Base-by-base conservation (phyloP, 176 grass and related monocot genomes). In the Saccharum officinarum region DNA sequence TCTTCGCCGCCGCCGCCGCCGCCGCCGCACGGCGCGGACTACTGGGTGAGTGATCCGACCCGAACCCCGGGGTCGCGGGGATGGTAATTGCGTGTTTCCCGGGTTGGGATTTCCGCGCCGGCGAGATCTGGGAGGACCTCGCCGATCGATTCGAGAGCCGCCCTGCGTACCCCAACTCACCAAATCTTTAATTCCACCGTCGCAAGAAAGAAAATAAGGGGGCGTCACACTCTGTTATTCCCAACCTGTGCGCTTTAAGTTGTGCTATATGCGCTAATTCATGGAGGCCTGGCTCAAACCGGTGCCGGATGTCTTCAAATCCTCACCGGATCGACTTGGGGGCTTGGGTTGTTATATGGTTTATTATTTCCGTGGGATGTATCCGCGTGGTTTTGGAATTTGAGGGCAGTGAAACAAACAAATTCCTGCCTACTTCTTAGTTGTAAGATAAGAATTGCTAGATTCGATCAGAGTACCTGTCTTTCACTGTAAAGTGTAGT, bases 11-110 rank as follows among this genome's bases (percentile, higher is more conserved):
- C n/a, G n/a, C n/a, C n/a, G 44, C 49, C 76, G 76, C 37, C 28
- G 22, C 47, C n/a, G 59, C n/a, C 11, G 3, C 4, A 61, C 76
- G 40, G 45, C 61, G 70, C 49, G 6, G 82, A 76, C 44, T 89
- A 10, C 77, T 76, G 61, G 82, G 87, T 89, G 64, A 85, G 87
- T 67, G 15, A 5, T 14, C 36, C 55, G 20, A 12, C 34, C 75
- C 62, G 28, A 33, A 64, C 10, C 10, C 61, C 1, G 23, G 61
- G 23, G 10, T 65, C 62, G 25, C 38, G 36, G 38, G 36, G 40
- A 28, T 1, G 70, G 2, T 7, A 0, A 45, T 30, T 47, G n/a
- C 0, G 70, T 8, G 70, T 16, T 46, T 26, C 34, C 34, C 34
- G 20, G 6, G n/a, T n/a, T 36, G 10, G 59, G 30, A 60, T 64